Conservation (phyloP, 208 protist genomes). For the Trypanosoma lewisi region DNA sequence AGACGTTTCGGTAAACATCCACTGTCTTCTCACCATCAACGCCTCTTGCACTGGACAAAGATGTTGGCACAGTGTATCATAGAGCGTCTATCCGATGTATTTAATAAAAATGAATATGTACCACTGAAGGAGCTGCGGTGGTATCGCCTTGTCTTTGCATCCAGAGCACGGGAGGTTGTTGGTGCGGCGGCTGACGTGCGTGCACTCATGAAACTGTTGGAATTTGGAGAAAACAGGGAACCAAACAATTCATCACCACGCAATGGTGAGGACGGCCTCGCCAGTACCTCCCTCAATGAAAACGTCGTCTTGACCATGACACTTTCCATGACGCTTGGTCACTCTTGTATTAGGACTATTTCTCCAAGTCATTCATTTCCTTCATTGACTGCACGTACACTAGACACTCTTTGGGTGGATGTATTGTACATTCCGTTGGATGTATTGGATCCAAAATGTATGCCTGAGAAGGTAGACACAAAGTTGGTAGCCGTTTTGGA, state of each 20-base stretch:
- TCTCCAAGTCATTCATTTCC: constrained; percentile 1
- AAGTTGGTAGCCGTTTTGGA: constrained; percentile 3
- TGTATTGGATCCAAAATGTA: constrained; percentile 32
- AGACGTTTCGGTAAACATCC: constrained; percentile 15
- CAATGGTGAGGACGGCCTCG: no score
- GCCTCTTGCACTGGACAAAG: constrained; percentile 26
- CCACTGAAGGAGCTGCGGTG: constrained; percentile 10
- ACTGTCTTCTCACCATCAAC: constrained; percentile 21
- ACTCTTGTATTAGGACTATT: neutral
- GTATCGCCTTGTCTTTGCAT: constrained; percentile 19
- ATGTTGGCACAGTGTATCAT: constrained; percentile 21
- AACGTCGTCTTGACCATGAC: constrained; percentile 8
- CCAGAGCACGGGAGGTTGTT: constrained; percentile 13
- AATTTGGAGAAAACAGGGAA: neutral
- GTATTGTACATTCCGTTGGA: constrained; percentile 56
- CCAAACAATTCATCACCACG: neutral
- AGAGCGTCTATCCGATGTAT: constrained; percentile 8
- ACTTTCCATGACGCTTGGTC: constrained; percentile 13
- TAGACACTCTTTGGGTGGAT: constrained; percentile 26
- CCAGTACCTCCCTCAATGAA: neutral
- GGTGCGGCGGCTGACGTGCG: neutral
- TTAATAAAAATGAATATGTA: neutral
- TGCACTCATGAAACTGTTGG: constrained; percentile 3
- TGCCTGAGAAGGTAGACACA: constrained; percentile 15
- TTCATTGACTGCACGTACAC: constrained; percentile 3